These are phyloP conservation scores for Colletotrichum musae DNA, from an alignment of 2,329 filamentous ascomycete genomes.

Conservation along the genomic window DNA sequence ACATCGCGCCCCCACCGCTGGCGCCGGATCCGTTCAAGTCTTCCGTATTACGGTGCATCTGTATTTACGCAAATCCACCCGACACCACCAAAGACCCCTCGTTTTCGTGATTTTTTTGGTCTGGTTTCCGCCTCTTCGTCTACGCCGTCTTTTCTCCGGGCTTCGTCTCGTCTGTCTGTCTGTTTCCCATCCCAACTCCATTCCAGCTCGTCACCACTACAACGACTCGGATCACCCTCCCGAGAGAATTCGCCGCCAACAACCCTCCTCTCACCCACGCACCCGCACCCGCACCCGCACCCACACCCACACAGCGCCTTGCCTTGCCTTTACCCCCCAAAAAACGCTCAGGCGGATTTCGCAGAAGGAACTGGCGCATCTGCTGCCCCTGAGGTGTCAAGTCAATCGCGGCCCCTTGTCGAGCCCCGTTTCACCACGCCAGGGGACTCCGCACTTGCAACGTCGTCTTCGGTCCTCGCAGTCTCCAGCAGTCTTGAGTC, in stretches of 20 bases:
- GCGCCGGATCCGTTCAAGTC: slow-evolving; percentile 31
- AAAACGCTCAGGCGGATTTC: slow-evolving; percentile 40
- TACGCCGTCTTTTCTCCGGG: background rate
- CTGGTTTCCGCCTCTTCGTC: background rate
- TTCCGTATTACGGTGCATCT: slow-evolving; percentile 32
- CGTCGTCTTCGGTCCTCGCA: slow-evolving; percentile 35
- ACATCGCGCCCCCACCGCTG: slow-evolving; percentile 31
- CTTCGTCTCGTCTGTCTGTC: background rate
- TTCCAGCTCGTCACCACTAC: slow-evolving; percentile 28
- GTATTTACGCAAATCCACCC: background rate
- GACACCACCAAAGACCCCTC: background rate
- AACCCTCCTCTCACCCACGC: background rate
- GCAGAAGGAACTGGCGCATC: slow-evolving; percentile 31
- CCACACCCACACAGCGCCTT: background rate
- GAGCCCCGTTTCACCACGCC: slow-evolving; percentile 42
- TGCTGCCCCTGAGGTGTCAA: slow-evolving; percentile 47
- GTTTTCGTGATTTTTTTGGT: slow-evolving; percentile 8
- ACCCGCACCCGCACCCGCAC: background rate
- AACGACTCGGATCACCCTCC: slow-evolving; percentile 18
- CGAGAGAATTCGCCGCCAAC: slow-evolving; percentile 5
- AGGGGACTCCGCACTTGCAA: slow-evolving; percentile 40
- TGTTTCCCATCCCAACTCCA: slow-evolving; percentile 20
- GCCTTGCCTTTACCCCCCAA: background rate
- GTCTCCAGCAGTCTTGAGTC: slow-evolving; percentile 8
- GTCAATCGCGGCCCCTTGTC: slow-evolving; percentile 41